Base-by-base conservation (phyloP, 2,329 filamentous ascomycete species). In the Cytospora piceicola region DNA sequence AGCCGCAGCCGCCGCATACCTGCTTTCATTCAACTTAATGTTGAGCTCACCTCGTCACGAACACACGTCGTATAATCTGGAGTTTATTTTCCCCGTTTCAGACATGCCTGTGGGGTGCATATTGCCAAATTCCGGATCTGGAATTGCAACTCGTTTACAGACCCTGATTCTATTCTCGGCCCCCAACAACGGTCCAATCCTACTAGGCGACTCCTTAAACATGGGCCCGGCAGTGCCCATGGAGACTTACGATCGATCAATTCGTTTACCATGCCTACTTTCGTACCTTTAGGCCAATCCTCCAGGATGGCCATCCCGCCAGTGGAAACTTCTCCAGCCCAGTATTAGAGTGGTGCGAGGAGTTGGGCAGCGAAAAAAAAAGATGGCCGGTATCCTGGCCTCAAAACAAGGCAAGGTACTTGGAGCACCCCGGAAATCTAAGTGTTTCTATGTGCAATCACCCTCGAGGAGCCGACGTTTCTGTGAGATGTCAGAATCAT, bases 241-340 rank as follows among this genome's bases (percentile, higher is more conserved):
- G 46, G 5, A 3, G 20, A 22, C 24, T 12, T 24, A 49, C 24
- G 3, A 22, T 24, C 20, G 46, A 49, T 49, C 11, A 2, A 6
- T 22, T 49, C 17, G 1, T 57, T n/a, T 51, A 62, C 46, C 30
- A 65, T 36, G 17, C 22, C 30, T 46, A 27, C 27, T 32, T 36
- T 51, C 34, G 52, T 49, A 51, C 36, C 55, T 51, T 34, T 56
- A 49, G 36, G 20, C 8, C 14, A 39, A 61, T 65, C 65, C 65
- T 67, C 36, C 63, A 67, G 65, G 65, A 67, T 62, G 65, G 6
- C 54, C 57, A 67, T 61, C 65, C 65, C 54, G 30, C 36, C 54
- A 34, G 24, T 52, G 24, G 53, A 29, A 49, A 58, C 42, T 52
- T 27, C 58, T 32, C 30, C 53, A 27, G 46, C 9, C 49, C 29